These are phyloP conservation scores for Silene vulgaris DNA, from an alignment of 179 eudicot genomes.

Conservation along the genomic window DNA sequence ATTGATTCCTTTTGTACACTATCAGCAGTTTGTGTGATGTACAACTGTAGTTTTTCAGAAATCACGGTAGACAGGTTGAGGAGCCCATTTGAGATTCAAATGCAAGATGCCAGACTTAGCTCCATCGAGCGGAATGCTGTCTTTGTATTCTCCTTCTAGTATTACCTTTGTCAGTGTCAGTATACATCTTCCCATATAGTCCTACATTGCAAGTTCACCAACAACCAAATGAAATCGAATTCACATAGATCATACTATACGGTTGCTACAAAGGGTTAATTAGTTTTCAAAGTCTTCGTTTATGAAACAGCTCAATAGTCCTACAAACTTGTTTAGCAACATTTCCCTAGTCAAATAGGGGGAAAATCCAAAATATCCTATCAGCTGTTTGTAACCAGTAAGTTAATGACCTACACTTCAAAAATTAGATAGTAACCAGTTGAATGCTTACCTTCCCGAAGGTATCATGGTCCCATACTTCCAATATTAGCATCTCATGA, in stretches of 20 bases:
- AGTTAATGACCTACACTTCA: neutral
- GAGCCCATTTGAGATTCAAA: conserved; percentile 60
- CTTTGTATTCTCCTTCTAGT: conserved; percentile 67
- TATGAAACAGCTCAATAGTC: too few species aligned
- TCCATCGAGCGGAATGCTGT: conserved; percentile 50
- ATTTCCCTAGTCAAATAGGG: too few species aligned
- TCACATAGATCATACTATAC: too few species aligned
- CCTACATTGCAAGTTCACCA: conserved; percentile 37
- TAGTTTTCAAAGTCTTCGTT: too few species aligned
- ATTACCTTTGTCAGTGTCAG: conserved; percentile 71
- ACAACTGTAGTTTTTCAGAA: conserved; percentile 25
- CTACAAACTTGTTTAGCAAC: too few species aligned
- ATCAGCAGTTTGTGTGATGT: conserved; percentile 22
- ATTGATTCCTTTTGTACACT: conserved; percentile 20
- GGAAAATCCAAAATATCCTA: too few species aligned
- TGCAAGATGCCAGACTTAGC: conserved; percentile 53
- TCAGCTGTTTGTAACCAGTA: too few species aligned
- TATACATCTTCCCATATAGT: conserved; percentile 69
- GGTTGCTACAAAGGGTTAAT: too few species aligned
- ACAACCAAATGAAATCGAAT: neutral
- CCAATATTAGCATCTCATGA: conserved; percentile 67
- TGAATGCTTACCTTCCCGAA: conserved; percentile 65
- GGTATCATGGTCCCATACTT: conserved; percentile 90
- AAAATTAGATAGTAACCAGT: neutral
- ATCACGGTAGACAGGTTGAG: conserved; percentile 65